Base-by-base conservation (phyloP, 2,329 filamentous ascomycete genomes). In the Nemania sp. region DNA sequence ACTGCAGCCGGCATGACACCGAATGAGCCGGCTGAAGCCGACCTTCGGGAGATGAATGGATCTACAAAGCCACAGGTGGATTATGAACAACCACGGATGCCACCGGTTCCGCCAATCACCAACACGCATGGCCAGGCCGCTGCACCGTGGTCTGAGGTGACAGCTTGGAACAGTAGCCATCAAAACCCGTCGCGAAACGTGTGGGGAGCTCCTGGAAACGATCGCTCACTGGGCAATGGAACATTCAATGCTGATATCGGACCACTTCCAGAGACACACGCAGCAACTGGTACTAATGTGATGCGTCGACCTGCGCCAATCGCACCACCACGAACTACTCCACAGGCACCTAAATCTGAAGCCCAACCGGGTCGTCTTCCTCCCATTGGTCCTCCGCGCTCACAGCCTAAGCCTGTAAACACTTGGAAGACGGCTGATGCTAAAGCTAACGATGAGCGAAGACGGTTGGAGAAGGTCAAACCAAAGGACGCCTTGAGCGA, bases 221-320 rank as follows among this genome's bases (percentile, higher is more conserved):
- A 89, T 61, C 80, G 85, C 49, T 85, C 83, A 9, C 83, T 92
- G 17, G 89, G 89, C 3, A 92, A 92, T 68, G 89, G 89, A 37
- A 90, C 88, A 0, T 92, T 92, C 64, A 84, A 81, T 52, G 78
- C 82, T 11, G 82, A 84, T 61, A 76, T 87, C 46, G 79, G 77
- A 23, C 75, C 76, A 39, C 68, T 78, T 15, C 72, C 80, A 11
- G 73, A 75, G 47, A 69, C 76, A 43, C 69, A 62, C 52, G 71
- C 65, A 7, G 54, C 72, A 3, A 69, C 71, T 28, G 62, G 70
- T 20, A 60, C 66, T 12, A 69, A 67, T 40, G 62, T 71, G 3
- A 60, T 68, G 7, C 63, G 60, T 55, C 71, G 74, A 9, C 80
- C 80, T 1, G 73, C 77, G 1, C 81, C 74, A 5, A 77, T 77